A percentile compares a stretch with the other conserved stretches of the same genome.
These are phyloP conservation scores for Gaertneriomyces sp. DNA, from an alignment of 192 early-diverging fungal genomes.

Conservation along the genomic window DNA sequence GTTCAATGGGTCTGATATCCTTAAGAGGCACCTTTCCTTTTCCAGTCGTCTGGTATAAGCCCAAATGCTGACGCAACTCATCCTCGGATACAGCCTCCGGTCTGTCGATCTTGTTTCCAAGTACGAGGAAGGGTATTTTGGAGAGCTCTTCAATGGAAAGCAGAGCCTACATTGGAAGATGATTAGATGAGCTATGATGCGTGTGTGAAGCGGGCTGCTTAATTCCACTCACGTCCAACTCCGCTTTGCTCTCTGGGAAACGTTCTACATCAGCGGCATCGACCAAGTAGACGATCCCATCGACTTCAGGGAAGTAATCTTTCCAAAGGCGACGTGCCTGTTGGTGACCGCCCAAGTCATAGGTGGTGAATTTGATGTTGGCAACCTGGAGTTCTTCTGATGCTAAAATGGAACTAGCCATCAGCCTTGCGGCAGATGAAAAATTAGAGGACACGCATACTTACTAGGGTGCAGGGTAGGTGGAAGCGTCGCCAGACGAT, in stretches of 20 bases:
- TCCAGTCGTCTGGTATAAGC: constrained; percentile 96
- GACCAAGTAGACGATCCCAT: constrained; percentile 97
- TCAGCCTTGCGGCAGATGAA: background rate
- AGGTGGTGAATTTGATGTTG: constrained; percentile 96
- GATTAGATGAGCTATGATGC: background rate
- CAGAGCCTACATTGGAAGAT: constrained; percentile 38
- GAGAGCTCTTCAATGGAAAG: constrained; percentile 91
- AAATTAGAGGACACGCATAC: constrained; percentile 22
- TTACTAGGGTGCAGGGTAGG: constrained; percentile 97
- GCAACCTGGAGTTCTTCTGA: constrained; percentile 97
- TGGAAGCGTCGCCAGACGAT: constrained; percentile 87
- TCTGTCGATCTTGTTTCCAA: constrained; percentile 99
- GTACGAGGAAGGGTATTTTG: constrained; percentile 88
- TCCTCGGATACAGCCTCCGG: constrained; percentile 91
- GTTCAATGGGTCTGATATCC: constrained; percentile 94
- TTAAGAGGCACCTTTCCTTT: constrained; percentile 94
- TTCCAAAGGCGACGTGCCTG: constrained; percentile 98
- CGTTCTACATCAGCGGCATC: constrained; percentile 83
- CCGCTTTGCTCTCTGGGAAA: constrained; percentile 86
- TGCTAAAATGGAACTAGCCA: constrained; percentile 42
- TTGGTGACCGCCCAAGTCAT: constrained; percentile 94
- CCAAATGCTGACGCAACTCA: constrained; percentile 77
- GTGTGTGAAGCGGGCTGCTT: background rate
- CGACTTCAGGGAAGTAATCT: constrained; percentile 98
- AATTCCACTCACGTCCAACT: constrained; percentile 70